Percentiles rank a stretch among this genome's conserved stretches.
Evolutionary conservation across 1,284 basidiomycete species (phyloP).

Genomic region (Heliocybe sulcata): DNA sequence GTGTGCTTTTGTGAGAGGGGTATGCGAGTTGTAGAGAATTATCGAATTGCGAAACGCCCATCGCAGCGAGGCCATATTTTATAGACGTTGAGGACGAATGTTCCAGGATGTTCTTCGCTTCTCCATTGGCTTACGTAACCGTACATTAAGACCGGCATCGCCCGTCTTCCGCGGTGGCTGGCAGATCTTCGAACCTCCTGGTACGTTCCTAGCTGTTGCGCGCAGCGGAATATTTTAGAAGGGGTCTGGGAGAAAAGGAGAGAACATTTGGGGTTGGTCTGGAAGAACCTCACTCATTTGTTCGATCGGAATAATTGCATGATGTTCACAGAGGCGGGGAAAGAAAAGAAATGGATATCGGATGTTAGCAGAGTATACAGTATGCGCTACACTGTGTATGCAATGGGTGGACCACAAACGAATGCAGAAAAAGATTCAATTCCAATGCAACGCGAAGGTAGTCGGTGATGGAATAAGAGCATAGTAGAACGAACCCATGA

Average conservation of each 20-base stretch:
- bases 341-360: not conserved
- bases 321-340: not conserved
- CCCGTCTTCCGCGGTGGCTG: not conserved
- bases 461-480: not conserved
- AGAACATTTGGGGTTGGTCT: no score
- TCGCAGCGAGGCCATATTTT: not conserved
- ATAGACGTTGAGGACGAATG: not conserved
- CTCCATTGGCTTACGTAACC: constrained; percentile 1
- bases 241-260: not conserved
- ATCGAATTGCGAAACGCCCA: not conserved
- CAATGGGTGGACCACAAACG: not conserved
- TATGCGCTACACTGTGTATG: constrained; percentile 2
- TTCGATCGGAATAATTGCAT: no score
- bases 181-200: not conserved
- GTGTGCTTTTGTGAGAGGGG: not conserved
- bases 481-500: not conserved
- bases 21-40: not conserved
- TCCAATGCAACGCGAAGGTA: not conserved
- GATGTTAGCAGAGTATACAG: constrained; percentile 3
- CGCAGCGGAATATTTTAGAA: no score
- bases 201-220: not conserved
- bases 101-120: not conserved
- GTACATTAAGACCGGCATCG: not conserved
- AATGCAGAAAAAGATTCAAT: not conserved
- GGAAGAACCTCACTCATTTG: no score